phyloP scores from a whole-genome alignment of 345 rosid species.

The Eucalyptus viminalis region DNA sequence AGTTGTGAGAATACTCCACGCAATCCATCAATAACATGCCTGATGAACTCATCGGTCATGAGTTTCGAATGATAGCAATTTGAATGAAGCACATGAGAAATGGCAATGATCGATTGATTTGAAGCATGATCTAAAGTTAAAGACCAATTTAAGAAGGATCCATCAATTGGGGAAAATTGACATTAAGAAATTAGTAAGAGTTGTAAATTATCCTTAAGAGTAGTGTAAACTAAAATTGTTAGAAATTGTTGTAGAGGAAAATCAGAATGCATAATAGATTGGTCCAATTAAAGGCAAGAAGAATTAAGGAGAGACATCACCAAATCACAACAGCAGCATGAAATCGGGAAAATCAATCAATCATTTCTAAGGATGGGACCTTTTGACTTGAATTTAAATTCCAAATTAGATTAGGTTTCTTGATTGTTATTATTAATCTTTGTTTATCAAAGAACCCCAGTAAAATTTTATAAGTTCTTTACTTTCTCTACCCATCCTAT shows the following conservation, averaged over 20 bases:
- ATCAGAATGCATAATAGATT: background rate
- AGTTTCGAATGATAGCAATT: background rate
- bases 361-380: background rate
- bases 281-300: background rate
- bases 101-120: background rate
- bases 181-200: background rate
- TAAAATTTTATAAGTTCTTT: background rate
- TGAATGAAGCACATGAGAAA: background rate
- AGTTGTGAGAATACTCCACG: background rate
- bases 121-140: background rate
- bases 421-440: background rate
- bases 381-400: background rate
- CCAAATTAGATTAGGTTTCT: background rate
- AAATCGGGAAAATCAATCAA: background rate
- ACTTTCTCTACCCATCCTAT: background rate
- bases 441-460: background rate
- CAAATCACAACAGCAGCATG: background rate
- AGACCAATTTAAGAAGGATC: background rate
- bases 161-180: background rate
- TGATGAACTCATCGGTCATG: background rate
- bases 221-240: background rate
- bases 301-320: background rate
- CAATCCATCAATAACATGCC: background rate
- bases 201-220: background rate
- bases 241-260: background rate